Evolutionary conservation across 169 alveolate genomes (phyloP), one percentile per base, ranked within the genome.

Genomic region (Plasmodium berghei): DNA sequence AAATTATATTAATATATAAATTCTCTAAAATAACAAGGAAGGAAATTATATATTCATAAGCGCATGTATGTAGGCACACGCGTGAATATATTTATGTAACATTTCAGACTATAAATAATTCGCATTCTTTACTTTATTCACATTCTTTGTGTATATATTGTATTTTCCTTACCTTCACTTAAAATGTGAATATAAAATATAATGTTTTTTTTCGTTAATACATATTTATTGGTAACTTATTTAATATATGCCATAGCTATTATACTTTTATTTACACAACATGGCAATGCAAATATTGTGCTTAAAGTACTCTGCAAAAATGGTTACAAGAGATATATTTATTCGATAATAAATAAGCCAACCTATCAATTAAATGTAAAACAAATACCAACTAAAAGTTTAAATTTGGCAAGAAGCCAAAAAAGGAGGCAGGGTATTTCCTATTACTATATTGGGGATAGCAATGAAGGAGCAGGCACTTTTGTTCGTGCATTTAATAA

Each of bases 181-280:
- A 16, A 18, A n/a, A 24, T 16, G 74, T 6, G 28, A 70, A 22
- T 42, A 70, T 14, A 70, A 70, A 46, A 22, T 72, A 72, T 67
- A 67, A 67, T 72, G 86, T 28, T 72, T 54, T 22, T 55, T 54
- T 55, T 72, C 59, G n/a, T 40, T 55, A 52, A 72, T 14, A 55
- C 56, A 14, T 16, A 28, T 22, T 26, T 72, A 54, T 24, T 55
- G 18, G 34, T 24, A 72, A 9, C 59, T 5, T 34, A 72, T 55
- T 20, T 55, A 34, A 28, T 26, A 54, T 54, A 54, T 14, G 56
- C 34, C 28, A 55, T 54, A 52, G 67, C 70, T 16, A 54, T 52
- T n/a, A n/a, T 28, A 34, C 20, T 72, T 55, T 72, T 54, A 28
- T 26, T 52, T 28, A 10, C 45, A 28, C 34, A 72, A n/a, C 34